Percentiles rank a stretch among this genome's conserved stretches.
phyloP scores from a whole-genome alignment of 2,329 filamentous ascomycete species.

The Aspergillus quadricinctus region DNA sequence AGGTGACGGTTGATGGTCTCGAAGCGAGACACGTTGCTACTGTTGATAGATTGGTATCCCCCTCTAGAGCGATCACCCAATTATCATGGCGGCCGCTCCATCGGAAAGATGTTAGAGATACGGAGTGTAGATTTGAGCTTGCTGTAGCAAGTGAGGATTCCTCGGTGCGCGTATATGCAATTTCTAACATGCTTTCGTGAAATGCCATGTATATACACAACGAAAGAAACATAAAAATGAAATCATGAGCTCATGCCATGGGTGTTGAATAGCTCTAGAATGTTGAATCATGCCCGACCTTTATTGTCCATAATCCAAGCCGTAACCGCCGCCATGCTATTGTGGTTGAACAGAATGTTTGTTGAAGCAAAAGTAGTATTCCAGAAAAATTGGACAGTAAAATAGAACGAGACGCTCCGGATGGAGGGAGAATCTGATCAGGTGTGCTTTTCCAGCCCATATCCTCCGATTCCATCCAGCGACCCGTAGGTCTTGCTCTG shows the following conservation, averaged over 20 bases:
- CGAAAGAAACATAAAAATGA: constrained; percentile 3
- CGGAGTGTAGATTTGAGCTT: constrained; percentile 26
- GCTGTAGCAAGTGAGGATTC: constrained; percentile 46
- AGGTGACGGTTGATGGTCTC: constrained; percentile 29
- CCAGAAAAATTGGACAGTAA: constrained; percentile 5
- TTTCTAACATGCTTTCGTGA: constrained; percentile 29
- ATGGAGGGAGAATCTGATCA: constrained; percentile 5
- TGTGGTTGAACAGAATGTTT: constrained; percentile 24
- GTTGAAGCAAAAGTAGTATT: constrained; percentile 19
- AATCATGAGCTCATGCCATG: constrained; percentile 2
- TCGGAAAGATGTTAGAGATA: constrained; percentile 8
- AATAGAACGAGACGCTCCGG: constrained; percentile 3
- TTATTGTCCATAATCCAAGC: constrained; percentile 13
- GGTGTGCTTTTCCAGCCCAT: constrained; percentile 52
- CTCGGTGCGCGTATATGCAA: constrained; percentile 38
- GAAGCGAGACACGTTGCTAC: constrained; percentile 26
- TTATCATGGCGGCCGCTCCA: constrained; percentile 62
- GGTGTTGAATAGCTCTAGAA: constrained; percentile 21
- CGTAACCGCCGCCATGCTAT: constrained; percentile 19
- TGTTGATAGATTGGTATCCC: constrained; percentile 42
- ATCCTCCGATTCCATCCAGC: constrained; percentile 58
- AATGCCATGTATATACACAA: constrained; percentile 15
- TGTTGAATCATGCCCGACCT: constrained; percentile 26
- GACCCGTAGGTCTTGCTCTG: constrained; percentile 51
- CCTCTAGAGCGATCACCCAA: constrained; percentile 63